These are phyloP conservation scores for Lactarius deliciosus DNA, from an alignment of 768 basidiomycete genomes.

Conservation along the genomic window DNA sequence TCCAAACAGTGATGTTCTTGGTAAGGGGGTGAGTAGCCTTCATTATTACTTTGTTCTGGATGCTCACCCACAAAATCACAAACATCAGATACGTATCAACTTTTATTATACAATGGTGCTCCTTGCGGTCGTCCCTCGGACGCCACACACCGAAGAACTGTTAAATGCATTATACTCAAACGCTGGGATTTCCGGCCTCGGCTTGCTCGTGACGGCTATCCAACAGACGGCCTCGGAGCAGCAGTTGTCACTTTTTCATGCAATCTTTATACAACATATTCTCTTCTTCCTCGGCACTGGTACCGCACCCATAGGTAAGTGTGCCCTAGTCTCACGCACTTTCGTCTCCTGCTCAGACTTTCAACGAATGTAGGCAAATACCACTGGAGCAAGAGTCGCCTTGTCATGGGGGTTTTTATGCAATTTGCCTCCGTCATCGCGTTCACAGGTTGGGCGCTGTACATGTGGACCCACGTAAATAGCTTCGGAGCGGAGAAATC, in stretches of 20 bases:
- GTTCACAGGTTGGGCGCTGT: conserved; percentile 23
- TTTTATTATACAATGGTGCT: conserved; percentile 20
- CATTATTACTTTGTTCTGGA: not conserved
- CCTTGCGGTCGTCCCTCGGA: conserved; percentile 14
- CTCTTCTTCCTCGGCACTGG: conserved; percentile 25
- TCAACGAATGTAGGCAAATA: conserved; percentile 21
- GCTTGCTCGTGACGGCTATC: conserved; percentile 23
- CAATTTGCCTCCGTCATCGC: not conserved
- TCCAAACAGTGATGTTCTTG: conserved; percentile 6
- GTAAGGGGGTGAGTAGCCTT: conserved; percentile 10
- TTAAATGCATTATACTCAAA: conserved; percentile 5
- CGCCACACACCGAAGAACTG: conserved; percentile 13
- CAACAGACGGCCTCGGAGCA: not conserved
- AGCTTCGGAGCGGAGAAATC: not conserved
- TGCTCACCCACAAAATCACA: not conserved
- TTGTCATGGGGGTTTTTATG: conserved; percentile 9
- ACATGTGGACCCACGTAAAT: conserved; percentile 2
- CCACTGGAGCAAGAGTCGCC: conserved; percentile 13
- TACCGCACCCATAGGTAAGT: conserved; percentile 15
- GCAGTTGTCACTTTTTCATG: conserved; percentile 19
- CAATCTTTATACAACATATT: conserved; percentile 19
- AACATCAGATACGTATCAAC: conserved; percentile 23
- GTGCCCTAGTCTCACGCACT: not conserved
- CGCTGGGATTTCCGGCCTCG: conserved; percentile 16
- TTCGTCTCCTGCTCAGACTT: not conserved